Evolutionary conservation across 2,329 filamentous ascomycete species (phyloP), one percentile per base, ranked within the genome.

Genomic region (Tetracladium maxilliforme): DNA sequence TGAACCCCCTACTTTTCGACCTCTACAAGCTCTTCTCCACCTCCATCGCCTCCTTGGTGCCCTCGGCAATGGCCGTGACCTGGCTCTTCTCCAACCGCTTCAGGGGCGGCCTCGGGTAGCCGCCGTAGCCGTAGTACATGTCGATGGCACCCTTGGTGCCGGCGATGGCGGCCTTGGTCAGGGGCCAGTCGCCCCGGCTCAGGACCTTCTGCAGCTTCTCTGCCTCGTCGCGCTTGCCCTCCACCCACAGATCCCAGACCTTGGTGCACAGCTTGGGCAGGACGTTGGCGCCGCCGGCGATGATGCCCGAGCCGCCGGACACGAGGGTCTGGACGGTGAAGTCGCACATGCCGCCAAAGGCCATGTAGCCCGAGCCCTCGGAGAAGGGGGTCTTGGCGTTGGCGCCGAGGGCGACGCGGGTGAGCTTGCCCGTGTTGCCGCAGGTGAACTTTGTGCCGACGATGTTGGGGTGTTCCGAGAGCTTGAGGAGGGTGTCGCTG

Each of bases 371-470:
- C 12, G 61, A 67, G 17, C 68, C 69, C 32, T 64, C 55, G 6
- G 52, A 45, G 31, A 47, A 53, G 8, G 76, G 70, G 0, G 75
- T 83, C 48, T 72, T 70, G 29, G 82, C 80, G 39, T 78, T 57
- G 23, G 75, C 70, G 22, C 71, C 80, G 10, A 65, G 52, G 6
- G 82, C 81, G 5, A 92, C 80, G 16, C 83, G 73, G 9, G 82
- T 87, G 36, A 92, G 64, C 56, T 92, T 92, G 35, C 83, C 83
- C 2, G 81, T 90, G 58, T 82, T 90, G 36, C 80, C 83, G 47
- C 82, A 92, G 20, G 83, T 92, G 61, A 92, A 92, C 51, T 92
- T 92, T 28, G 81, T 86, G 33, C 83, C 83, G 33, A 84, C 58
- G 42, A 92, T 82, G 53, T 92, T 92, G 36, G 73, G 70, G 53